These are phyloP conservation scores for Daldinia sp. DNA, from an alignment of 2,329 filamentous ascomycete genomes.

Conservation along the genomic window DNA sequence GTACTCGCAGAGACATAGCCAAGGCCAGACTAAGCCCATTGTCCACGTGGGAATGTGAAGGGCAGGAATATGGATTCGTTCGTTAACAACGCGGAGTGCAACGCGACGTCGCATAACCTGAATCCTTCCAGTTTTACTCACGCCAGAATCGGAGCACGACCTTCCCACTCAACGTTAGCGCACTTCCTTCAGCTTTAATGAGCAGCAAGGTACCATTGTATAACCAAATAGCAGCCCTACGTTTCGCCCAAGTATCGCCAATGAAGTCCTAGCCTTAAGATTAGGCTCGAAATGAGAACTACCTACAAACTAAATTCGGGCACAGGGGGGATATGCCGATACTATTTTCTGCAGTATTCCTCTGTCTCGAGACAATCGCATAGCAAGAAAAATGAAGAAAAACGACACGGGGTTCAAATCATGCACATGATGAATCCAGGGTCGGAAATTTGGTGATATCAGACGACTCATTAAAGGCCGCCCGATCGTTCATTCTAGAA, in stretches of 20 bases:
- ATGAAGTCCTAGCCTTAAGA: not conserved
- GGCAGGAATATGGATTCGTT: slow-evolving; percentile 13
- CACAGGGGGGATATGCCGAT: not conserved
- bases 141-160: slow-evolving; percentile 15
- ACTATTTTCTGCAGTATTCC: not conserved
- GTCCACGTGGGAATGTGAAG: slow-evolving; percentile 32
- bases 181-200: slow-evolving; percentile 7
- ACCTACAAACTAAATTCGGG: not conserved
- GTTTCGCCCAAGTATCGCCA: not conserved
- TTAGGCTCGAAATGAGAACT: not conserved
- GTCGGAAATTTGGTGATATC: not conserved
- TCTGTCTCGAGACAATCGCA: not conserved
- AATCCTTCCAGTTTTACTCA: slow-evolving; percentile 28
- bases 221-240: slow-evolving; percentile 9
- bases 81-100: slow-evolving; percentile 16
- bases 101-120: slow-evolving; percentile 29
- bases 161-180: slow-evolving; percentile 8
- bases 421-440: not conserved
- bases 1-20: slow-evolving; percentile 12
- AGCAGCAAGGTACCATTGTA: slow-evolving; percentile 2
- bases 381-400: not conserved
- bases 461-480: not conserved
- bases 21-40: slow-evolving; percentile 9
- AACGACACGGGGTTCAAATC: not conserved
- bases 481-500: not conserved